A percentile compares a stretch with the other conserved stretches of the same genome.
phyloP scores from a whole-genome alignment of 352 stramenopile species.

The Thraustotheca clavata region DNA sequence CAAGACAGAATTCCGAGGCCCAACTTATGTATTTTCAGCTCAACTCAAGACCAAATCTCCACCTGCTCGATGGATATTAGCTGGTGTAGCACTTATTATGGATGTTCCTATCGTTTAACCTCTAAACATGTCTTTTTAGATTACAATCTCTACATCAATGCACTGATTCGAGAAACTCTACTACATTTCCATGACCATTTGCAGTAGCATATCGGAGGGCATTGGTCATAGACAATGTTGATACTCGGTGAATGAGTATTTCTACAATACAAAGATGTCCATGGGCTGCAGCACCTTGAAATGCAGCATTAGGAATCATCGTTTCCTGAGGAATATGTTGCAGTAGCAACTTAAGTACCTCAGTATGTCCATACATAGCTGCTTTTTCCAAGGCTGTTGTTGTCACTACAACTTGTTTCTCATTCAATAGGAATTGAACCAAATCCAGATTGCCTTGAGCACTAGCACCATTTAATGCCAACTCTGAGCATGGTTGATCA shows the following conservation, averaged over 20 bases:
- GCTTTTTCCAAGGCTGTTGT: not conserved
- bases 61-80: conserved; percentile 90
- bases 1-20: conserved; percentile 94
- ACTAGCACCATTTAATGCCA: conserved; percentile 1
- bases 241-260: not conserved
- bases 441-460: conserved; percentile 5
- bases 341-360: not conserved
- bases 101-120: conserved; percentile 49
- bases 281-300: conserved; percentile 3
- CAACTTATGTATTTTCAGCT: conserved; percentile 96
- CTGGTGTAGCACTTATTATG: conserved; percentile 94
- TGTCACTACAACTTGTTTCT: not conserved
- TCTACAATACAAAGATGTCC: not conserved
- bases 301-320: not conserved
- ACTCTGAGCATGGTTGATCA: not conserved
- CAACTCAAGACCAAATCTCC: conserved; percentile 97
- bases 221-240: not conserved
- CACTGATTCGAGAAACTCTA: not conserved
- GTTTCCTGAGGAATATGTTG: not conserved
- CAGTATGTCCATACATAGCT: not conserved
- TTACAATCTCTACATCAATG: too few relatives aligned
- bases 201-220: not conserved
- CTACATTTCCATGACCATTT: conserved; percentile 6
- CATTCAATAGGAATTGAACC: not conserved
- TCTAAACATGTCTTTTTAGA: too few relatives aligned